These are phyloP conservation scores for Typha latifolia DNA, from an alignment of 176 grass and related monocot genomes.

Conservation along the genomic window DNA sequence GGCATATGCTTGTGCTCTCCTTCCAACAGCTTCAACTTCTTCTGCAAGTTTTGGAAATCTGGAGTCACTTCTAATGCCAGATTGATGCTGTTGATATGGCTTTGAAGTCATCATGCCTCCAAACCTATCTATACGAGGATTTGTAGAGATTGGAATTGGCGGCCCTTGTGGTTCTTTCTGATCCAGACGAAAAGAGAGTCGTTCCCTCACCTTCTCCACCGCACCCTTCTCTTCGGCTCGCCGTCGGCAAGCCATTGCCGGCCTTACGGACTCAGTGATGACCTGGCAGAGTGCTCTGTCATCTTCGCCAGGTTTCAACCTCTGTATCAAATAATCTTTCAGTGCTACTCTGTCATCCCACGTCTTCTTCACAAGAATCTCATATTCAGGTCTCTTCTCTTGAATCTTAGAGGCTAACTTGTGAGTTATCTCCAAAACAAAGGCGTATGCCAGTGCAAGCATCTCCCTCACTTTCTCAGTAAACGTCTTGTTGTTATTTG, in stretches of 20 bases:
- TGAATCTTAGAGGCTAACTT: conserved; percentile 10
- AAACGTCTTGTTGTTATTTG: not conserved
- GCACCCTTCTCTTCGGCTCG: not conserved
- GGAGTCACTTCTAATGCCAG: not conserved
- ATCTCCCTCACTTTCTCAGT: conserved; percentile 4
- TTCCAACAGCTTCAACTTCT: not conserved
- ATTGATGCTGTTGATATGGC: not conserved
- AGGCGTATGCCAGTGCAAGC: not conserved
- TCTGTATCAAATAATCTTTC: conserved; percentile 8
- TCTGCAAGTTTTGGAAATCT: not conserved
- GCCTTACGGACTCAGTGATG: conserved; percentile 12
- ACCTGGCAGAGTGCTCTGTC: conserved; percentile 16
- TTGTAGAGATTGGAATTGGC: not conserved
- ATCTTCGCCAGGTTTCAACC: conserved; percentile 1
- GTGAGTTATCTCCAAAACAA: not conserved
- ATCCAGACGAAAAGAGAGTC: not conserved
- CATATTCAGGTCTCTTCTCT: not conserved
- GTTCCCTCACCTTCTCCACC: conserved; percentile 8
- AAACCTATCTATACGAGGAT: not conserved
- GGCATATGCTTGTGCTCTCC: not conserved
- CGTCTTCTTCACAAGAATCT: not conserved
- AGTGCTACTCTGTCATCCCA: not conserved
- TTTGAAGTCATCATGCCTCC: not conserved
- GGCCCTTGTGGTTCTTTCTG: not conserved
- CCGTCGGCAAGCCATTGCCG: not conserved